Base-by-base conservation (phyloP, 306 rosid species). In the Chamaecrista fasciculata region DNA sequence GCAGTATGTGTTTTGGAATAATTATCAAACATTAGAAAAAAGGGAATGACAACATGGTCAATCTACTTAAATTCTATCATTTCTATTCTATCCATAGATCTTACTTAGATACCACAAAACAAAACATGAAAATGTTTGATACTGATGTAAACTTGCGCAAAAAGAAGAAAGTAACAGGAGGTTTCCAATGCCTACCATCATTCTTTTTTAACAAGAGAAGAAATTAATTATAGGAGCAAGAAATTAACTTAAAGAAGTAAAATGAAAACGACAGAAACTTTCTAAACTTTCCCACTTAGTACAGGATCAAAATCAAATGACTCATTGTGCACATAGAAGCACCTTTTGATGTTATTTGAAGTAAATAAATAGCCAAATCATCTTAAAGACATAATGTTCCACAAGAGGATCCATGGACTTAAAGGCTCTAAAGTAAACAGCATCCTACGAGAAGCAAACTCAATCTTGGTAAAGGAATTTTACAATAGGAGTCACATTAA, bases 251-350 rank as follows among this genome's bases (percentile, higher is more conserved):
- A 11, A 2, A 51, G 48, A 55, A 53, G 74, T 33, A 36, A 36
- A 51, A 23, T 15, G 20, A 10, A 21, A 37, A 69, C 26, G 55
- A 42, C 36, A 23, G 52, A 24, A 53, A 39, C 73, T 25, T 5
- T 9, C 23, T 4, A 11, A 39, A 25, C 37, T 25, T 10, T 24
- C 48, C 12, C 8, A 69, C n/a, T 52, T 26, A 55, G 50, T 33
- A 33, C 28, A 64, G 25, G 16, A 33, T 52, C 60, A 24, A 71
- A 71, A 44, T 52, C 50, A 49, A 50, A 61, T 36, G 48, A 64
- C 29, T 31, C 49, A 21, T 40, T 42, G 12, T n/a, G 33, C 34
- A 12, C 11, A 34, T 37, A 52, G 40, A 36, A 39, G 57, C 39
- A 55, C 44, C 5, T 62, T 20, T 47, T 12, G 64, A 18, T 24